Base-by-base conservation (phyloP, 2,329 filamentous ascomycete genomes). In the Tolypocladium amazonense region DNA sequence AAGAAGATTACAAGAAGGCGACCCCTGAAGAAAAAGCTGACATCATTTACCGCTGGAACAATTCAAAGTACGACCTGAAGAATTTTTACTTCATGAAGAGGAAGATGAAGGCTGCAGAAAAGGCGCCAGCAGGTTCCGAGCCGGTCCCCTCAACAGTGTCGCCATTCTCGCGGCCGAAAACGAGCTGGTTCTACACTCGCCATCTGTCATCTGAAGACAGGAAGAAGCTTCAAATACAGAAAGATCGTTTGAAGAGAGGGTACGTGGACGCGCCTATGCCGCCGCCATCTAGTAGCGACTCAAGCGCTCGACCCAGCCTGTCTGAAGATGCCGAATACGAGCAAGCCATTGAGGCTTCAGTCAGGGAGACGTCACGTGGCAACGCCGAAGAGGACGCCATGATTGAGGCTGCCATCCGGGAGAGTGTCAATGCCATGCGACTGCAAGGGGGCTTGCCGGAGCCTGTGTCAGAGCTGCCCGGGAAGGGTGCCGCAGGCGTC, bases 361-460 rank as follows among this genome's bases (percentile, higher is more conserved):
- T 94, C 1, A 75, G 77, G 9, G 82, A 88, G 68, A 91, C 88
- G 0, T 92, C 88, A 0, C 79, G 76, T 1, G 89, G 90, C 14
- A 80, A 93, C 63, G 69, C 79, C 0, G 79, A 84, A 25, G 88
- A 94, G 70, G 90, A 94, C 67, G 80, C 79, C 27, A 77, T 82
- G 61, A 80, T 95, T 56, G 90, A 92, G 68, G 79, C 83, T 25
- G 89, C 89, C 1, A 88, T 95, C 57, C 80, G 88, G 18, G 85
- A 88, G 6, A 90, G 88, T 63, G 78, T 94, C 20, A 76, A 75
- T 18, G 85, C 89, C 41, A 73, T 82, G 62, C 75, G 67, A 15
- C 62, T 72, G 23, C 62, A 63, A 35, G 69, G 65, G 4, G 67
- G 66, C 54, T 61, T 70, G 11, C 65, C 65, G 1, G 68, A 70